Evolutionary conservation across 2,329 filamentous ascomycete genomes (phyloP).

Genomic region (Didymella keratinophila): DNA sequence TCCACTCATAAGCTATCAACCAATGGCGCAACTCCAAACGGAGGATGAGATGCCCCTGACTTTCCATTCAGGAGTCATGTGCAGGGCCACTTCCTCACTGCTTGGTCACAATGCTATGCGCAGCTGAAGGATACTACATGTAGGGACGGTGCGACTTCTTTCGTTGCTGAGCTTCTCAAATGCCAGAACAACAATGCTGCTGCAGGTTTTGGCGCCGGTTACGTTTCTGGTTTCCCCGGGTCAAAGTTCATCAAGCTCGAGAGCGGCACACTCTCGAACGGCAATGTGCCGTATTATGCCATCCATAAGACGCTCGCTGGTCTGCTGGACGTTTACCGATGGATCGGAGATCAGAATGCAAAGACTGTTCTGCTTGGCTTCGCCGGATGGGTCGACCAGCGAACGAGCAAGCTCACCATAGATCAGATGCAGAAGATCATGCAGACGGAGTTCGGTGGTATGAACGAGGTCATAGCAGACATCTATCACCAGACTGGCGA

Average conservation of each 20-base stretch:
- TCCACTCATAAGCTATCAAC: slow-evolving; percentile 6
- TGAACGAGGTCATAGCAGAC: slow-evolving; percentile 8
- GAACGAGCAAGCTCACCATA: background rate
- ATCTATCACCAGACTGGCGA: slow-evolving; percentile 5
- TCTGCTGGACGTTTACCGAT: slow-evolving; percentile 5
- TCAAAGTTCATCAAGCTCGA: slow-evolving; percentile 5
- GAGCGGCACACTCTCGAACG: background rate
- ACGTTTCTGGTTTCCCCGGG: slow-evolving; percentile 1
- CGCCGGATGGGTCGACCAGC: slow-evolving; percentile 5
- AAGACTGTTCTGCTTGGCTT: slow-evolving; percentile 1
- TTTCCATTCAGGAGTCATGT: slow-evolving; percentile 4
- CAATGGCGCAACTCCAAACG: slow-evolving; percentile 1
- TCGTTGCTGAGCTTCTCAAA: background rate
- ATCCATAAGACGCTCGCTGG: slow-evolving; percentile 4
- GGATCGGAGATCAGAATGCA: slow-evolving; percentile 1
- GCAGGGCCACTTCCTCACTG: slow-evolving; percentile 2
- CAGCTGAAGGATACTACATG: slow-evolving; percentile 1
- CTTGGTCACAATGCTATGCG: slow-evolving; percentile 6
- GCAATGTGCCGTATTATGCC: slow-evolving; percentile 2
- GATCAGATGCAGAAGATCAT: slow-evolving; percentile 4
- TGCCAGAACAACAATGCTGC: slow-evolving; percentile 8
- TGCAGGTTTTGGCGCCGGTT: slow-evolving; percentile 4
- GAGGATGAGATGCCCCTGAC: slow-evolving; percentile 3
- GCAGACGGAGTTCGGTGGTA: slow-evolving; percentile 2
- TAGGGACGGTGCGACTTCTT: background rate